Conservation (phyloP, 1,139 yeast species). For the Blastobotrys persicus region DNA sequence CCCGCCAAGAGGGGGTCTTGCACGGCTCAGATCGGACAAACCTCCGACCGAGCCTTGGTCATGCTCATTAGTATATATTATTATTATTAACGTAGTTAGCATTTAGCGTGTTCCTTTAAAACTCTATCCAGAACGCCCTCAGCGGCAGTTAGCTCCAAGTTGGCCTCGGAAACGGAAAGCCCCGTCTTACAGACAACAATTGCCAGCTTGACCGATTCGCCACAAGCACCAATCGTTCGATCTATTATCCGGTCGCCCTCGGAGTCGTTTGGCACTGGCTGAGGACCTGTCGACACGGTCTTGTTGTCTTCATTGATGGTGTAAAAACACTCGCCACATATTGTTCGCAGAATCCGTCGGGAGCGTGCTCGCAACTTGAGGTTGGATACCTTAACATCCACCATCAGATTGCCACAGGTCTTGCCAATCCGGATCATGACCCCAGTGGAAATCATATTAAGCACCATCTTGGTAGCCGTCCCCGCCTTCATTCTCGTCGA, state of each 20-base stretch:
- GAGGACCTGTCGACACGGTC: conserved; percentile 6
- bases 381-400: conserved; percentile 29
- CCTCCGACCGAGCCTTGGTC: too few species aligned
- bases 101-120: conserved; percentile 13
- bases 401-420: conserved; percentile 32
- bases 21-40: neutral
- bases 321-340: conserved; percentile 22
- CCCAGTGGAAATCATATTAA: conserved; percentile 31
- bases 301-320: neutral
- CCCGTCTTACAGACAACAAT: conserved; percentile 30
- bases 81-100: conserved; percentile 3
- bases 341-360: conserved; percentile 23
- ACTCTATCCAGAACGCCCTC: conserved; percentile 19
- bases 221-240: conserved; percentile 14
- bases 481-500: conserved; percentile 34
- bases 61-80: neutral
- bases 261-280: neutral
- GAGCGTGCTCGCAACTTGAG: conserved; percentile 27
- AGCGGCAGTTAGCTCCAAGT: conserved; percentile 17
- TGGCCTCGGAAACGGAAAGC: conserved; percentile 21
- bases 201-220: conserved; percentile 27
- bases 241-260: conserved; percentile 16
- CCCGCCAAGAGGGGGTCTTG: neutral
- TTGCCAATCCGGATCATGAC: conserved; percentile 31
- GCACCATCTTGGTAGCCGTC: conserved; percentile 32